phyloP scores from a whole-genome alignment of 257 asterid species.

The Ilex aquifolium region DNA sequence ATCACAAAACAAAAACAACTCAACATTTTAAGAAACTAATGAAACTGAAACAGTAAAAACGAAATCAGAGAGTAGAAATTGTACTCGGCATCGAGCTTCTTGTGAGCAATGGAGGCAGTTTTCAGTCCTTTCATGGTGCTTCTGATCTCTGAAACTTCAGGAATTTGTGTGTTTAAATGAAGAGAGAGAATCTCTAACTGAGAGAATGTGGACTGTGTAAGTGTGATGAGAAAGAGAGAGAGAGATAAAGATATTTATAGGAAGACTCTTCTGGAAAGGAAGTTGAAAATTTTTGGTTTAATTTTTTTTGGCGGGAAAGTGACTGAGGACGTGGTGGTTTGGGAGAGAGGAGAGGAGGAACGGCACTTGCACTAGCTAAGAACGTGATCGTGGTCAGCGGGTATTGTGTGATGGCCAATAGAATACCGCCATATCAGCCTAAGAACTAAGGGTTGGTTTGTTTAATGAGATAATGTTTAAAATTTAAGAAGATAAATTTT shows the following conservation, averaged over 20 bases:
- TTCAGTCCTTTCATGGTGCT: slow-evolving; percentile 13
- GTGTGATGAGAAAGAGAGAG: background rate
- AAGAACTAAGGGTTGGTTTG: too few species aligned
- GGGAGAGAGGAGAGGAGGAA: too few species aligned
- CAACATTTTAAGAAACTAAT: background rate
- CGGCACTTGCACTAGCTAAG: too few species aligned
- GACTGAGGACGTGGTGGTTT: background rate
- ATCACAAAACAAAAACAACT: background rate
- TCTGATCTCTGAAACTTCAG: background rate
- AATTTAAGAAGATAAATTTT: too few species aligned
- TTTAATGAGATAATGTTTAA: too few species aligned
- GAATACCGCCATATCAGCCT: too few species aligned
- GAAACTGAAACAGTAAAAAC: background rate
- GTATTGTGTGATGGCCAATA: too few species aligned
- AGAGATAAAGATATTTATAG: background rate
- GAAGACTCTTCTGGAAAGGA: background rate
- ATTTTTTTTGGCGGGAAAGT: background rate
- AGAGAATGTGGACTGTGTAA: background rate
- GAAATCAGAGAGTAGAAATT: background rate
- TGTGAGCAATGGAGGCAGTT: slow-evolving; percentile 13
- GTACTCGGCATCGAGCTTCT: slow-evolving; percentile 23
- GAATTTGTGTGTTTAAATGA: background rate
- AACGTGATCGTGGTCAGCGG: too few species aligned
- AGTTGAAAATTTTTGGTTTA: background rate
- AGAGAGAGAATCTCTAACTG: background rate